Percentiles rank a stretch among this genome's conserved stretches.
These are phyloP conservation scores for Talaromyces piceae DNA, from an alignment of 2,329 filamentous ascomycete species.

Conservation along the genomic window DNA sequence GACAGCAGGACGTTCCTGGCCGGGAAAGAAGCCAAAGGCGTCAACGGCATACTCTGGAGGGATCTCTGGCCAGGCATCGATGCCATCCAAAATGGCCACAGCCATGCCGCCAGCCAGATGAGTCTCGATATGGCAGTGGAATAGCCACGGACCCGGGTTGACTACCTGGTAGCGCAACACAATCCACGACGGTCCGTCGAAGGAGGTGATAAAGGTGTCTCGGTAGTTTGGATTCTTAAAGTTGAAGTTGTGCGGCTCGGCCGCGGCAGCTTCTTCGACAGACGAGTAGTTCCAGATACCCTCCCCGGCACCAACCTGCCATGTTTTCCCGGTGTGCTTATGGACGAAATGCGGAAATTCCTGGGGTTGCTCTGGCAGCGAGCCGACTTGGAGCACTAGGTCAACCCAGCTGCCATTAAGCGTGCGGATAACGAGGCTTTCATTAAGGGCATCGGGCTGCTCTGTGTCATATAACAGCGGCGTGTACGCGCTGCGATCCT, in stretches of 20 bases:
- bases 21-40: neutral
- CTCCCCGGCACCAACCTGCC: slow-evolving; percentile 46
- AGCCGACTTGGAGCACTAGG: slow-evolving; percentile 39
- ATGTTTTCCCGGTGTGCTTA: slow-evolving; percentile 58
- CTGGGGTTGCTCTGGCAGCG: slow-evolving; percentile 42
- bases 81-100: slow-evolving; percentile 40
- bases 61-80: slow-evolving; percentile 28
- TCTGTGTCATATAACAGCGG: slow-evolving; percentile 45
- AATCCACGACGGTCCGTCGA: slow-evolving; percentile 37
- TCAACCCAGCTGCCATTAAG: slow-evolving; percentile 48
- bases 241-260: slow-evolving; percentile 48
- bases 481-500: slow-evolving; percentile 31
- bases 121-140: slow-evolving; percentile 51
- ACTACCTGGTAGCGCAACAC: slow-evolving; percentile 47
- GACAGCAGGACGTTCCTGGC: neutral
- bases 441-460: slow-evolving; percentile 24
- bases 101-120: slow-evolving; percentile 51
- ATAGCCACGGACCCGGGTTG: slow-evolving; percentile 48
- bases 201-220: slow-evolving; percentile 40
- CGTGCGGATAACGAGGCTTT: slow-evolving; percentile 45
- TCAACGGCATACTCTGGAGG: slow-evolving; percentile 10
- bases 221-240: slow-evolving; percentile 48
- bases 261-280: slow-evolving; percentile 46
- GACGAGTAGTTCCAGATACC: slow-evolving; percentile 47
- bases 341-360: slow-evolving; percentile 56